Evolutionary conservation across 441 rosid genomes (phyloP), one percentile per base, ranked within the genome.

Genomic region (Populus trichocarpa): DNA sequence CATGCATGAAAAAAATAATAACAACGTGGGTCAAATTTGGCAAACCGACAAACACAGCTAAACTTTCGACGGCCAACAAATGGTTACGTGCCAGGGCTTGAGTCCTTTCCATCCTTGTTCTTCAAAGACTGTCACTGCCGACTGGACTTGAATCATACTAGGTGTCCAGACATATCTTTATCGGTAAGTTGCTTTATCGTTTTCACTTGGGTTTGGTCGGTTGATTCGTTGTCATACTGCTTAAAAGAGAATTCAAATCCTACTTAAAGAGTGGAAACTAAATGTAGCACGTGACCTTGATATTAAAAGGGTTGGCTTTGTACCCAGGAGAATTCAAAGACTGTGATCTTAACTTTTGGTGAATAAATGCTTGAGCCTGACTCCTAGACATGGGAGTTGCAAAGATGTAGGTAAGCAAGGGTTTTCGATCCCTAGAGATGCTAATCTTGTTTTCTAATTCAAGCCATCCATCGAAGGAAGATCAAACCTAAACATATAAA

Each of bases 11-110:
- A 46, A 46, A 14, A 46, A 46, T 14, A 1, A 46, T 3, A 63
- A 5, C 5, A 40, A n/a, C 36, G 22, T 18, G 23, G n/a, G 35
- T 25, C 14, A 67, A 66, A 72, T 32, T 22, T 9, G 78, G 35
- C 65, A 16, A 70, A 77, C 78, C 73, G 78, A 28, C 76, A 53
- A 63, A 20, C 12, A 71, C 74, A 11, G 26, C 20, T 28, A 53
- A 6, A 12, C 1, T 0, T 2, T 40, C 26, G 82, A 28, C 35
- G 25, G 69, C 80, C 30, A 18, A 26, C 71, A 71, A 75, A 69
- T 75, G 1, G 1, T 32, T 3, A 2, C 10, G 20, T 20, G 78
- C 69, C 80, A 76, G 76, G 79, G 65, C 20, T 0, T 2, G 8
- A 36, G 23, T 6, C 12, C 18, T 20, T 6, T 0, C 10, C 13